Percentiles rank a stretch among this genome's conserved stretches.
phyloP scores from a whole-genome alignment of 495 filamentous ascomycete species.

The Sordaria brevicollis region DNA sequence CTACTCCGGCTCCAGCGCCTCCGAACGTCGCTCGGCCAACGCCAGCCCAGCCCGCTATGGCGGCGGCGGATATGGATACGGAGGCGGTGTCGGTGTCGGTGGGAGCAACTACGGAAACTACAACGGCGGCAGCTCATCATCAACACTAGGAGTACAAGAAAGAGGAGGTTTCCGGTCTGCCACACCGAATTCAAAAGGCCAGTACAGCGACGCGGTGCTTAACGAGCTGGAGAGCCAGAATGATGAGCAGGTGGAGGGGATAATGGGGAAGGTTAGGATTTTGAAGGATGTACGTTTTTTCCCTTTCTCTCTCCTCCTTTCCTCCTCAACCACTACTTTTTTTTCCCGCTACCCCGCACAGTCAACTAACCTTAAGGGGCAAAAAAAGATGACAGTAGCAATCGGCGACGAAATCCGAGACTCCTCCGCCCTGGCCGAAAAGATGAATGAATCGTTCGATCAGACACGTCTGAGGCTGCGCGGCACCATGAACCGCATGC shows the following conservation, averaged over 20 bases:
- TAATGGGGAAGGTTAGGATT: slow-evolving; percentile 81
- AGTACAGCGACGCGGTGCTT: slow-evolving; percentile 88
- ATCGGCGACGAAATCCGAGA: slow-evolving; percentile 93
- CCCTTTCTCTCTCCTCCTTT: neutral
- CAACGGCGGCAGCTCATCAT: slow-evolving; percentile 8
- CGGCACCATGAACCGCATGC: slow-evolving; percentile 94
- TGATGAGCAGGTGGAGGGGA: slow-evolving; percentile 80
- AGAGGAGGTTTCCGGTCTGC: slow-evolving; percentile 43
- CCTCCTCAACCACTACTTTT: neutral
- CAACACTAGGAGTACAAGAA: slow-evolving; percentile 21
- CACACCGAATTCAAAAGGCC: slow-evolving; percentile 81
- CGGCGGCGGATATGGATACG: slow-evolving; percentile 54
- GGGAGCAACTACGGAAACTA: slow-evolving; percentile 9
- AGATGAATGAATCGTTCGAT: slow-evolving; percentile 89
- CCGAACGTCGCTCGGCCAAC: slow-evolving; percentile 40
- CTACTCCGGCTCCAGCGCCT: slow-evolving; percentile 57
- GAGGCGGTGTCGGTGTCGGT: slow-evolving; percentile 26
- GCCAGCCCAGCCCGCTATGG: slow-evolving; percentile 38
- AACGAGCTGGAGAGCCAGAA: slow-evolving; percentile 94
- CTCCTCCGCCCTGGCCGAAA: slow-evolving; percentile 70
- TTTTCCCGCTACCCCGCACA: neutral
- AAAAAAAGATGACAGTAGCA: slow-evolving; percentile 65
- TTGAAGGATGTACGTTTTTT: slow-evolving; percentile 70
- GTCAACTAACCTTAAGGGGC: neutral
- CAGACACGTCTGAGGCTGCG: slow-evolving; percentile 65